phyloP scores from a whole-genome alignment of 23 red algal species.

The Rhodosorus marinus region DNA sequence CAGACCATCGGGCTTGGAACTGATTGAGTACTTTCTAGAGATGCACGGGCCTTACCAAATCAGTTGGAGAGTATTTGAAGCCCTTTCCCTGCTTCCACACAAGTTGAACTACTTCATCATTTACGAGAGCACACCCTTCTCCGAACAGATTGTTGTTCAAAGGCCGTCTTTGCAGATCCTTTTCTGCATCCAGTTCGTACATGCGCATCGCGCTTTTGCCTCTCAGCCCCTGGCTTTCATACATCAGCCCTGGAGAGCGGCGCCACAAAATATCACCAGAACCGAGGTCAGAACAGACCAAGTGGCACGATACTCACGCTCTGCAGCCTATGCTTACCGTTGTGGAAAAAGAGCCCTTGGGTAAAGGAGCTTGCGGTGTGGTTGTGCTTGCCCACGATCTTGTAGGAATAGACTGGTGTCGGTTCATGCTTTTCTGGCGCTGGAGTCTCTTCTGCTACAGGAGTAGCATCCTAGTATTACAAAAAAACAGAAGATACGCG shows the following conservation, averaged over 20 bases:
- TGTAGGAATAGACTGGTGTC: no score
- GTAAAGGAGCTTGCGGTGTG: slow-evolving; percentile 7
- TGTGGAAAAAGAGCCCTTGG: slow-evolving; percentile 33
- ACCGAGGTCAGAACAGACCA: slow-evolving; percentile 31
- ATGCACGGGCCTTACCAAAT: slow-evolving; percentile 4
- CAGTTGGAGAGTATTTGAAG: slow-evolving; percentile 9
- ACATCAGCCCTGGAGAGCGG: not conserved
- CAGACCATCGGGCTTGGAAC: slow-evolving; percentile 14
- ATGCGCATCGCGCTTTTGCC: slow-evolving; percentile 3
- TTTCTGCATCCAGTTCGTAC: not conserved
- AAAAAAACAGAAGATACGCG: no score
- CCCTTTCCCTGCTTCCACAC: not conserved
- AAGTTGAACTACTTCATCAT: not conserved
- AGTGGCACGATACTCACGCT: not conserved
- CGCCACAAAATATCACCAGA: not conserved
- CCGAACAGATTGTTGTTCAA: not conserved
- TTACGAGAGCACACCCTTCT: not conserved
- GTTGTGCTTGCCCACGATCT: not conserved
- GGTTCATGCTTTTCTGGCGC: no score
- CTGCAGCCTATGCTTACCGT: slow-evolving; percentile 3
- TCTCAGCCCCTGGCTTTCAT: slow-evolving; percentile 6
- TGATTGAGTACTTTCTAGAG: slow-evolving; percentile 46
- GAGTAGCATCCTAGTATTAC: no score
- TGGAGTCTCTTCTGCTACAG: no score
- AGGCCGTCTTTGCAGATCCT: not conserved